Percentiles rank a stretch among this genome's conserved stretches.
Conservation (phyloP, 75 land plant genomes). For the Cryptomeria japonica region DNA sequence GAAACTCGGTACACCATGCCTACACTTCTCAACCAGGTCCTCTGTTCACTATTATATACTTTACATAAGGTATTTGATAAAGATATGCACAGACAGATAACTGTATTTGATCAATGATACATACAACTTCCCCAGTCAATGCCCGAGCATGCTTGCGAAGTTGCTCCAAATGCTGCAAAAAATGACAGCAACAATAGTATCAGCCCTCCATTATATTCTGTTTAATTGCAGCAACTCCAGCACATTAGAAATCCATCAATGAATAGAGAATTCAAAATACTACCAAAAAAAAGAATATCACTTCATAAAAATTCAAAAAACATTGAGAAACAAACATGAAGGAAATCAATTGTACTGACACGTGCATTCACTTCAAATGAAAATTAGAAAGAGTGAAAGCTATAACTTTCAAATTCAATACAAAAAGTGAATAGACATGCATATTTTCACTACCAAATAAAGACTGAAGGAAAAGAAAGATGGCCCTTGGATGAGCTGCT, state of each 20-base stretch:
- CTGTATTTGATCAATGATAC: neutral
- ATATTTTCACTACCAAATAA: neutral
- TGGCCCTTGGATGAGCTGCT: neutral
- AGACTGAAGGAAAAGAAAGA: neutral
- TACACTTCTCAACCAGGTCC: neutral
- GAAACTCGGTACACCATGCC: neutral
- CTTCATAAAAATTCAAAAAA: neutral
- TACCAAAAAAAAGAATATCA: neutral
- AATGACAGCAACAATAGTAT: neutral
- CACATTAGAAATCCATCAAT: neutral
- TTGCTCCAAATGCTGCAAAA: conserved; percentile 7
- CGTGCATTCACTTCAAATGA: neutral
- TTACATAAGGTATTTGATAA: neutral
- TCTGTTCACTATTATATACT: neutral
- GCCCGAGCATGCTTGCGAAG: conserved; percentile 12
- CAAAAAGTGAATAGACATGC: neutral
- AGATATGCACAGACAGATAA: neutral
- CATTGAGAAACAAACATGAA: neutral
- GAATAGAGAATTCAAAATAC: neutral
- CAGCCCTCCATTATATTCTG: neutral
- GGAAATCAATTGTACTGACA: neutral
- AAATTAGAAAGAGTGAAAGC: neutral
- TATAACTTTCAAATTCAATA: neutral
- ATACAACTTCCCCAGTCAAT: conserved; percentile 12
- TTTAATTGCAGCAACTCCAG: neutral